Conservation (phyloP, 768 basidiomycete genomes). For the Grammothele lineata region DNA sequence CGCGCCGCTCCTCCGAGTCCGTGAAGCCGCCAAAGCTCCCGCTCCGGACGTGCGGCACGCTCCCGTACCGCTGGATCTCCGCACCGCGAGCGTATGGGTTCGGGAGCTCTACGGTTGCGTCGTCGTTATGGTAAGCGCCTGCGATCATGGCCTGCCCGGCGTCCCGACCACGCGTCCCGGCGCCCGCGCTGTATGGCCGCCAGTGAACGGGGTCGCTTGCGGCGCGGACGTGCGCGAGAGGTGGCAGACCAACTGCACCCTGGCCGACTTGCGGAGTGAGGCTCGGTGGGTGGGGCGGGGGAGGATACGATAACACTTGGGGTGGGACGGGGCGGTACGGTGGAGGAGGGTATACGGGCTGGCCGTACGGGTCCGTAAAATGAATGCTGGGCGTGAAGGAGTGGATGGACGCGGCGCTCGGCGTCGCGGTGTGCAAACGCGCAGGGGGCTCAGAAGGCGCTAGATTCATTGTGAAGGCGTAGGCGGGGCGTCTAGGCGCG, state of each 20-base stretch:
- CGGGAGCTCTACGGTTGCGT: constrained; percentile 7
- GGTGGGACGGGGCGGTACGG: not conserved
- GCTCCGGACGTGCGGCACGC: constrained; percentile 12
- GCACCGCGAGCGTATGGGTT: constrained; percentile 16
- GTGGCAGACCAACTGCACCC: constrained; percentile 4
- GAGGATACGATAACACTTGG: not conserved
- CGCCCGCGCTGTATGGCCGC: constrained; percentile 17
- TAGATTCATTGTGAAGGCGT: not conserved
- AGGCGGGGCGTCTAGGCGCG: not conserved
- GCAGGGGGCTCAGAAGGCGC: not conserved
- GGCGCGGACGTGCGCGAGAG: constrained; percentile 14
- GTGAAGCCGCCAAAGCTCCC: too few species aligned
- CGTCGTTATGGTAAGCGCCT: not conserved
- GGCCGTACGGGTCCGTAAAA: constrained; percentile 10
- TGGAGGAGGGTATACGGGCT: not conserved
- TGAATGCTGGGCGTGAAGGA: constrained; percentile 22
- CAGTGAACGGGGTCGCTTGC: constrained; percentile 13
- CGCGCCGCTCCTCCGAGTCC: not conserved
- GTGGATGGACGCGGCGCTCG: constrained; percentile 19
- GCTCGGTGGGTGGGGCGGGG: not conserved
- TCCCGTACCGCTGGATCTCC: constrained; percentile 19
- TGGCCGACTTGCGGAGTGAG: not conserved
- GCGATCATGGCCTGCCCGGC: constrained; percentile 1
- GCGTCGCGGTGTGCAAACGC: too few species aligned
- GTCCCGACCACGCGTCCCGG: too few species aligned